phyloP scores from a whole-genome alignment of 75 land plant genomes.

The Picea sitchensis region DNA sequence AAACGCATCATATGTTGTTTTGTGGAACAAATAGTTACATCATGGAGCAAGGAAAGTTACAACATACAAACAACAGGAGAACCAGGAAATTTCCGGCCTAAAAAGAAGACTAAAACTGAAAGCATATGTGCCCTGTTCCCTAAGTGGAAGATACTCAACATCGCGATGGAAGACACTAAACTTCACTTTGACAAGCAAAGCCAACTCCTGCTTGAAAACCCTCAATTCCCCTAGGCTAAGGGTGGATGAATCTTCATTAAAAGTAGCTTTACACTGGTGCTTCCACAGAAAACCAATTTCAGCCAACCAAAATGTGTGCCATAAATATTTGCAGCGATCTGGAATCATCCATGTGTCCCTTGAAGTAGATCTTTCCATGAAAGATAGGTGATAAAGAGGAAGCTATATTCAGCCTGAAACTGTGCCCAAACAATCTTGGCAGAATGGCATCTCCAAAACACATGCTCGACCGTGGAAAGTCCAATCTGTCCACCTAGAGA shows the following conservation, averaged over 20 bases:
- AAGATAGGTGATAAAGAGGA: not conserved
- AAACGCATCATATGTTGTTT: not conserved
- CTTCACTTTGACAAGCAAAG: not conserved
- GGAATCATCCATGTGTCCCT: not conserved
- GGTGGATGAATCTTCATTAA: not conserved
- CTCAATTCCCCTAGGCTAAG: not conserved
- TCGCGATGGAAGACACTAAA: not conserved
- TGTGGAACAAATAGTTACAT: not conserved
- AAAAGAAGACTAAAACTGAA: not conserved
- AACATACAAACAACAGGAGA: not conserved
- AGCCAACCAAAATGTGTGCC: not conserved
- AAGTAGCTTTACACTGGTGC: not conserved
- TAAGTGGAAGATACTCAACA: not conserved
- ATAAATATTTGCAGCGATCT: not conserved
- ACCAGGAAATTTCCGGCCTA: not conserved
- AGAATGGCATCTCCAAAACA: not conserved
- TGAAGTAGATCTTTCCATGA: not conserved
- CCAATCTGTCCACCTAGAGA: not conserved
- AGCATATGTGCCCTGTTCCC: not conserved
- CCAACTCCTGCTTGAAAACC: not conserved
- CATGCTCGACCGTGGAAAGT: not conserved
- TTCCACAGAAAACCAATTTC: not conserved
- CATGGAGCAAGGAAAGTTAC: too few species aligned
- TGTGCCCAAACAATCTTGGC: not conserved
- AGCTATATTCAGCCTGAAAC: not conserved